Evolutionary conservation across 495 filamentous ascomycete genomes (phyloP), one percentile per base, ranked within the genome.

Genomic region (Stereocaulon alpinum): DNA sequence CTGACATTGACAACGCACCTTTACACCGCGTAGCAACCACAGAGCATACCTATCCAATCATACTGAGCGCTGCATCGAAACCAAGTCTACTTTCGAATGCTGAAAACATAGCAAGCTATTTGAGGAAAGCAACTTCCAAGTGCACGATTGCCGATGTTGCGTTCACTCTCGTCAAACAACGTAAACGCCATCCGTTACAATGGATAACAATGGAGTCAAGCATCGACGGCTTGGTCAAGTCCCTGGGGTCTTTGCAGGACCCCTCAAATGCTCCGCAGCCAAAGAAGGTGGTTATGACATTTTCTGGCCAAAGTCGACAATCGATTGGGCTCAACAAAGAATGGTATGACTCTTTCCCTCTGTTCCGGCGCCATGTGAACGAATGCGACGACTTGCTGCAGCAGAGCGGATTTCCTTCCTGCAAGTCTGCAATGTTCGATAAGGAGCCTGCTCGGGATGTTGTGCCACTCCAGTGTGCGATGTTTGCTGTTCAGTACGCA

Each of bases 401-500:
- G 30, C 40, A 45, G 4, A 17, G 14, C 37, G 56, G 48, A 4
- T 40, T 55, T n/a, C 10, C 40, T 18, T n/a, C 42, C 11, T 47
- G 82, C 12, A 77, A 68, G 50, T 81, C 81, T 0, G 68, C 37
- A 0, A 77, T 86, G 4, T 82, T 82, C 55, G 59, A 73, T n/a
- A 44, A 57, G 0, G 60, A 67, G 0, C 67, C 77, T 0, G 63
- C 77, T 11, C 2, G 60, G 0, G 74, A 81, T 55, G 40, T 71
- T 2, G 72, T 79, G 22, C 51, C 69, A 17, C 63, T 82, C 0
- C 81, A 84, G 20, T 60, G 60, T 10, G 52, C 62, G 3, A 63
- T 77, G 0, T 81, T 82, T 58, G 63, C 78, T 1, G 20, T 76
- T 40, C 79, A 82, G 58, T 80, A 82, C 54, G 63, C 77, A 2